Evolutionary conservation across 1,139 yeast genomes (phyloP).

Genomic region (Diutina ranongensis): DNA sequence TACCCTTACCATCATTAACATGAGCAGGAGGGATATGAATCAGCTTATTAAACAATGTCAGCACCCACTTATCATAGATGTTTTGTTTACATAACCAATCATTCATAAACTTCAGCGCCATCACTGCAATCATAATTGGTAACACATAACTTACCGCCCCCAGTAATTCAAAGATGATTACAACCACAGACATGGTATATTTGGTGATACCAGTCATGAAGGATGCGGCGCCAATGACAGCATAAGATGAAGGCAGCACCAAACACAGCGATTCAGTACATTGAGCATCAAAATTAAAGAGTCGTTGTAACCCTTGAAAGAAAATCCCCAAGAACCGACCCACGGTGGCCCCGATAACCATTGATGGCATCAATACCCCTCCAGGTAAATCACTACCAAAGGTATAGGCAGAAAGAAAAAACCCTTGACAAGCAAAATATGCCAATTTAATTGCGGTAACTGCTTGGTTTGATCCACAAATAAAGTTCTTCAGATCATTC

Average conservation of each 20-base stretch:
- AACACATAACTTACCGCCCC: slow-evolving; percentile 50
- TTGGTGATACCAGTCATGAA: slow-evolving; percentile 48
- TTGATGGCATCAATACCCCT: slow-evolving; percentile 63
- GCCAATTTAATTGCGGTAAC: slow-evolving; percentile 25
- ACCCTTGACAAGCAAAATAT: slow-evolving; percentile 41
- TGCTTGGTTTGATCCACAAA: slow-evolving; percentile 23
- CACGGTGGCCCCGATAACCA: slow-evolving; percentile 57
- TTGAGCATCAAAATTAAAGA: slow-evolving; percentile 26
- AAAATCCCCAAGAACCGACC: slow-evolving; percentile 61
- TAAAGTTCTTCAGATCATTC: slow-evolving; percentile 18
- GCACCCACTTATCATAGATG: slow-evolving; percentile 37
- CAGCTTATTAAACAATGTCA: slow-evolving; percentile 18
- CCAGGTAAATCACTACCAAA: slow-evolving; percentile 64
- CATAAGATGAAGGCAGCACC: slow-evolving; percentile 49
- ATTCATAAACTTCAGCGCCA: slow-evolving; percentile 38
- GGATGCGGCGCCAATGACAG: slow-evolving; percentile 51
- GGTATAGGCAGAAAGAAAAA: slow-evolving; percentile 47
- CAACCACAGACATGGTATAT: slow-evolving; percentile 44
- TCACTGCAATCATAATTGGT: slow-evolving; percentile 49
- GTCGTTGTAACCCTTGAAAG: slow-evolving; percentile 37
- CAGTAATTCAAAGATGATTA: slow-evolving; percentile 44
- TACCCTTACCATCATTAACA: slow-evolving; percentile 28
- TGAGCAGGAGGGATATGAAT: slow-evolving; percentile 8
- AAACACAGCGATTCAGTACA: slow-evolving; percentile 41
- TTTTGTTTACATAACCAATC: slow-evolving; percentile 37